phyloP scores from a whole-genome alignment of 257 asterid genomes.

The Penstemon newberryi region DNA sequence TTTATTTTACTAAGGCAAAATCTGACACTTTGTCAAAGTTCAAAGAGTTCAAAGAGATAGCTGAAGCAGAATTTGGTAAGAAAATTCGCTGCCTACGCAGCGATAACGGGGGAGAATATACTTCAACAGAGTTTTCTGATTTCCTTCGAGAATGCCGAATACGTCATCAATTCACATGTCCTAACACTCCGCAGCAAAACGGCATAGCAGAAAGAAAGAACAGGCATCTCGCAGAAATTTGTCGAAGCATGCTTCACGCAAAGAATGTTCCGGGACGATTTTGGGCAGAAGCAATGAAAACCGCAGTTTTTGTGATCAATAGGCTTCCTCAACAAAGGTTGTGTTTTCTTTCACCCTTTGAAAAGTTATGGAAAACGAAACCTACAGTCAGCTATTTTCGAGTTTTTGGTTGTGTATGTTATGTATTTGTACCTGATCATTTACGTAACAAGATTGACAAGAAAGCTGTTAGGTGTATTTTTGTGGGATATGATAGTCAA shows the following conservation, averaged over 20 bases:
- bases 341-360: not conserved
- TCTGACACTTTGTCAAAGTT: too few relatives aligned
- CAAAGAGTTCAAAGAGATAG: too few relatives aligned
- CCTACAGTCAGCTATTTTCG: not conserved
- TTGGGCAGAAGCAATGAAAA: not conserved
- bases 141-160: not conserved
- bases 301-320: not conserved
- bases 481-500: too few relatives aligned
- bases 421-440: too few relatives aligned
- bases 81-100: not conserved
- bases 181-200: slow-evolving; percentile 4
- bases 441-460: too few relatives aligned
- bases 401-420: slow-evolving; percentile 3
- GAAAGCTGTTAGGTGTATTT: too few relatives aligned
- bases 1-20: not conserved
- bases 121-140: not conserved
- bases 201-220: not conserved
- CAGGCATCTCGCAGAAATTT: not conserved
- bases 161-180: not conserved
- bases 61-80: too few relatives aligned
- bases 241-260: slow-evolving; percentile 6
- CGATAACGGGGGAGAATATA: slow-evolving; percentile 6
- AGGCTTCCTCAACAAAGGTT: not conserved
- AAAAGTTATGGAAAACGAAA: not conserved
- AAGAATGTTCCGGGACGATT: slow-evolving; percentile 6